phyloP scores from a whole-genome alignment of 2,329 filamentous ascomycete species.

The Gaeumannomyces tritici region DNA sequence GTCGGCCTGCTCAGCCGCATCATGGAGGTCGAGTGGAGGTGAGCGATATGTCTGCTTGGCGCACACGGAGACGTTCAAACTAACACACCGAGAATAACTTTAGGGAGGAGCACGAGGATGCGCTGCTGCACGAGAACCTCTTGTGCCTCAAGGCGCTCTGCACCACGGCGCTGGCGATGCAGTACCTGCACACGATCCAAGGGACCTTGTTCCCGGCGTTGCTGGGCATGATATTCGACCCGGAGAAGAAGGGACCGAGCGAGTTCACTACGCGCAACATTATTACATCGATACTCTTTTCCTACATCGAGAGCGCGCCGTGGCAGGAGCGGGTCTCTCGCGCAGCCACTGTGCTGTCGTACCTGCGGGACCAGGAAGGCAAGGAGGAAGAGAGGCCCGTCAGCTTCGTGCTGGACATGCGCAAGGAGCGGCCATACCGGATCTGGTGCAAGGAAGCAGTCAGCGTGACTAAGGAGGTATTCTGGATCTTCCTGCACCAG shows the following conservation, averaged over 20 bases:
- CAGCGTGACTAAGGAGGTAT: slow-evolving; percentile 93
- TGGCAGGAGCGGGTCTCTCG: slow-evolving; percentile 54
- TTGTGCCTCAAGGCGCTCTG: slow-evolving; percentile 90
- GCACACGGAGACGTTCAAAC: too few relatives aligned
- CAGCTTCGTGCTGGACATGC: slow-evolving; percentile 84
- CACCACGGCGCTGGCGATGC: slow-evolving; percentile 78
- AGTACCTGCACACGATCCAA: slow-evolving; percentile 73
- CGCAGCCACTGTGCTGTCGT: slow-evolving; percentile 64
- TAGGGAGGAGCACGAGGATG: slow-evolving; percentile 93
- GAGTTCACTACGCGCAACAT: slow-evolving; percentile 92
- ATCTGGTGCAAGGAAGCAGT: slow-evolving; percentile 90
- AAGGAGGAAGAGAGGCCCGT: slow-evolving; percentile 68
- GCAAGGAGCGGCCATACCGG: slow-evolving; percentile 76
- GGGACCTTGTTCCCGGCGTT: slow-evolving; percentile 75
- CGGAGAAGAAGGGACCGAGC: slow-evolving; percentile 95
- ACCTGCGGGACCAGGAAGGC: slow-evolving; percentile 70
- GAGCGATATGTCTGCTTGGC: too few relatives aligned
- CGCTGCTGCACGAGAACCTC: slow-evolving; percentile 81
- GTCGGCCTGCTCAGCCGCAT: slow-evolving; percentile 81
- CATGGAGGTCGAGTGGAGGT: slow-evolving; percentile 95
- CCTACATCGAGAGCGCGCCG: slow-evolving; percentile 65
- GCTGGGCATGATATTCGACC: slow-evolving; percentile 83
- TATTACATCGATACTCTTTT: slow-evolving; percentile 81
- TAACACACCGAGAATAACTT: background rate
- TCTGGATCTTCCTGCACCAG: slow-evolving; percentile 97